These are phyloP conservation scores for Pseudocercospora fuligena DNA, from an alignment of 2,329 filamentous ascomycete genomes.

Conservation along the genomic window DNA sequence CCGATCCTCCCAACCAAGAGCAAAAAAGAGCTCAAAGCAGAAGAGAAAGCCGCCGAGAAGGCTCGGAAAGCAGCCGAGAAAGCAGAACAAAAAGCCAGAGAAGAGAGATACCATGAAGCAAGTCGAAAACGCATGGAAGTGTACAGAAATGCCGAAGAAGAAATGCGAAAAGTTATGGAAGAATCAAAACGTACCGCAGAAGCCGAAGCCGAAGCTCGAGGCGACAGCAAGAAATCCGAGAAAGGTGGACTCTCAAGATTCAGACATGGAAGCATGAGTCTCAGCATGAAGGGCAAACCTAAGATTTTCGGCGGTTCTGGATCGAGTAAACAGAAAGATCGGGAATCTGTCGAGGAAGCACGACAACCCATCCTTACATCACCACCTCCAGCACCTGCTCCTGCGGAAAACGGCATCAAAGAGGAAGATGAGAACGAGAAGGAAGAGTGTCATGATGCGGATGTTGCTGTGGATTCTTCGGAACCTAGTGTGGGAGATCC, in stretches of 20 bases:
- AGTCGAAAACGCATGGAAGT: constrained; percentile 56
- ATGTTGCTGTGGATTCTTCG: background rate
- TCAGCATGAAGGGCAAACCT: constrained; percentile 64
- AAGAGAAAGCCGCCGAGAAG: constrained; percentile 62
- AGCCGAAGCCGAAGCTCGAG: constrained; percentile 52
- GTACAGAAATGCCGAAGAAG: constrained; percentile 64
- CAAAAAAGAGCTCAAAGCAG: constrained; percentile 69
- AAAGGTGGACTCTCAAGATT: constrained; percentile 65
- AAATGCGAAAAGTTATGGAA: constrained; percentile 67
- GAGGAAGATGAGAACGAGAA: background rate
- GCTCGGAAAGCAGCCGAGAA: constrained; percentile 63
- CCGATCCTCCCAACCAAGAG: constrained; percentile 58
- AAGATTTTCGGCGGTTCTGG: constrained; percentile 36
- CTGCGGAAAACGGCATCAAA: background rate
- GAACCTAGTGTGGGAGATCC: background rate
- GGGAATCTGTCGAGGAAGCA: constrained; percentile 56
- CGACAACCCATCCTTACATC: background rate
- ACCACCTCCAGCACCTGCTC: background rate
- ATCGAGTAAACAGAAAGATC: constrained; percentile 32
- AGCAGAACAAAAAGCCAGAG: constrained; percentile 57
- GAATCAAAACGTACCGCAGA: constrained; percentile 67
- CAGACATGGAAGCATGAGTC: constrained; percentile 72
- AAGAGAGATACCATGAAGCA: constrained; percentile 41
- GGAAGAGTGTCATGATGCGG: background rate
- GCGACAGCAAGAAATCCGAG: constrained; percentile 13